Conservation (phyloP, 345 rosid genomes). For the Murraya paniculata region DNA sequence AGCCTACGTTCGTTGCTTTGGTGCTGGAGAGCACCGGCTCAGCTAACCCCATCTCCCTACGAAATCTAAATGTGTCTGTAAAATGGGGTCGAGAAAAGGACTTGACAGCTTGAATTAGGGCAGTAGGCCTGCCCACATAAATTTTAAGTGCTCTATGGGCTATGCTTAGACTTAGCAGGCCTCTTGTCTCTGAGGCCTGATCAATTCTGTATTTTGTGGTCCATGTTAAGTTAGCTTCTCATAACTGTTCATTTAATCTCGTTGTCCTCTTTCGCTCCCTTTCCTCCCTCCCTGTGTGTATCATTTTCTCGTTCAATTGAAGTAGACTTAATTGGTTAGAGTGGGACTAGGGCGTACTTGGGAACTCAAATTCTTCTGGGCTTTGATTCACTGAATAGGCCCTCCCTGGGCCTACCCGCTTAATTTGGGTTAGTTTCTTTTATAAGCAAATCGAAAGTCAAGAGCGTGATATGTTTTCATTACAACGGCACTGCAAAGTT, state of each 20-base stretch:
- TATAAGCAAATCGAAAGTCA: too few relatives aligned
- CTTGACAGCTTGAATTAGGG: not conserved
- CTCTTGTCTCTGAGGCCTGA: not conserved
- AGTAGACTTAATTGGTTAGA: not conserved
- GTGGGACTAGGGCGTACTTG: not conserved
- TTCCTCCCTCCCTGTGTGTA: too few relatives aligned
- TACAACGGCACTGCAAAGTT: too few relatives aligned
- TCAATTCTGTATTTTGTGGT: not conserved
- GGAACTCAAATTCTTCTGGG: not conserved
- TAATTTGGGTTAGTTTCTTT: too few relatives aligned
- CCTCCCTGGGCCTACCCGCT: not conserved
- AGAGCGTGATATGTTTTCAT: too few relatives aligned
- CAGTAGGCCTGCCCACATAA: slow-evolving; percentile 11
- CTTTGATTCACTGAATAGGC: not conserved
- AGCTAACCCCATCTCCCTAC: too few relatives aligned
- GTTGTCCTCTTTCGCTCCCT: too few relatives aligned
- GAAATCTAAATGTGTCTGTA: too few relatives aligned
- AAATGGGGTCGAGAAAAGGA: slow-evolving; percentile 18
- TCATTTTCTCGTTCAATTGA: not conserved
- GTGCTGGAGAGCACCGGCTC: too few relatives aligned
- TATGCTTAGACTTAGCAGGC: not conserved
- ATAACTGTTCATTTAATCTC: too few relatives aligned
- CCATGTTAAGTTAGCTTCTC: not conserved
- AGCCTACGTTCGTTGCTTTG: too few relatives aligned
- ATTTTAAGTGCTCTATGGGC: not conserved